Base-by-base conservation (phyloP, 2,329 filamentous ascomycete genomes). In the Penicillium sp. region DNA sequence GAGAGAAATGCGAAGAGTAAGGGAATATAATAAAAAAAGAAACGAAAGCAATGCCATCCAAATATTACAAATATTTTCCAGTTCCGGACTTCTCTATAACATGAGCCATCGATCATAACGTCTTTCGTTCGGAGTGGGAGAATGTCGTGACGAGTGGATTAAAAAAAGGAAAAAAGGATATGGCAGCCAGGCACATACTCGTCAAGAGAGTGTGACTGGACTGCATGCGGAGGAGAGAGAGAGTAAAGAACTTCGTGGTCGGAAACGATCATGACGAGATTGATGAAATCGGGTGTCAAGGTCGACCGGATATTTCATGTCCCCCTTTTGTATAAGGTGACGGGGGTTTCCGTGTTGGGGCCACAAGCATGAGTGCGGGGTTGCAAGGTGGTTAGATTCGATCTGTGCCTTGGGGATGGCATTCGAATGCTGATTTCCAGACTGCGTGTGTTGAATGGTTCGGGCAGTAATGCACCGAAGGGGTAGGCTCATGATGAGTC, bases 51-150 rank as follows among this genome's bases (percentile, higher is more conserved):
- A 63, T 55, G 60, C 61, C 59, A 59, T 62, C 57, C 61, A 61
- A 66, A 63, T 67, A 67, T 61, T 67, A 68, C 64, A 68, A 63
- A 57, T 59, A 49, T 52, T 56, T 61, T 64, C 59, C 61, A 65
- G 61, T 60, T 65, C 68, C 64, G 63, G 61, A 66, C 70, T 70
- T 72, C 67, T 74, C 72, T 75, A 75, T 75, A 70, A 68, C 70
- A 72, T 74, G 68, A 74, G 69, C 69, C 72, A 71, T 74, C 67
- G 71, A 75, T 75, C 73, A 69, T 76, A 74, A 74, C 66, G 66
- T 73, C 71, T 73, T 73, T 72, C 69, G 67, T 72, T 64, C 61
- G 67, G 53, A 56, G 55, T 53, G 56, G 58, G 52, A 57, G 56
- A 58, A 59, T 60, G 58, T 68, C 66, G 68, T 71, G 65, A 66